Evolutionary conservation across 164 flowering plant species (phyloP).

Genomic region (Berberis thunbergii): DNA sequence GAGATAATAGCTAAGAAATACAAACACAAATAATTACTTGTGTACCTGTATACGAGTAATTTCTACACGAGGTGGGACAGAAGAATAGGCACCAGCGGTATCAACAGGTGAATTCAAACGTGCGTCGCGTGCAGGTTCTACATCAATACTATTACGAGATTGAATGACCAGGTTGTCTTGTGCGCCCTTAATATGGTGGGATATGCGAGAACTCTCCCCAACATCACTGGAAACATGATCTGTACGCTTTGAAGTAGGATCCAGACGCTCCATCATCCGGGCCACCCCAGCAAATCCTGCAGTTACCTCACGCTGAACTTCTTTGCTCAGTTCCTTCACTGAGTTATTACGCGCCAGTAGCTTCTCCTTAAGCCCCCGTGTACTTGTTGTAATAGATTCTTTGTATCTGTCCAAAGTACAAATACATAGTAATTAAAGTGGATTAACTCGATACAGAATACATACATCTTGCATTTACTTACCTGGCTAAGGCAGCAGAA

Average conservation of each 20-base stretch:
- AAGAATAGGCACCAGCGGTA: slow-evolving; percentile 10
- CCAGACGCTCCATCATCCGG: slow-evolving; percentile 59
- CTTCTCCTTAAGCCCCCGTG: slow-evolving; percentile 62
- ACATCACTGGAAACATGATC: slow-evolving; percentile 19
- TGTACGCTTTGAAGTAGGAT: slow-evolving; percentile 35
- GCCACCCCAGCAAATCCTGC: slow-evolving; percentile 65
- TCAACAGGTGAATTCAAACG: slow-evolving; percentile 16
- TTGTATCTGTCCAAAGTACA: slow-evolving; percentile 37
- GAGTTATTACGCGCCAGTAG: slow-evolving; percentile 53
- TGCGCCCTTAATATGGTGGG: slow-evolving; percentile 26
- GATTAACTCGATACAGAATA: background rate
- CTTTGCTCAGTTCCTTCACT: slow-evolving; percentile 67
- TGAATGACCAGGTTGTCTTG: slow-evolving; percentile 11
- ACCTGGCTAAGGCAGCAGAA: slow-evolving; percentile 69
- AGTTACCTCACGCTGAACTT: slow-evolving; percentile 66
- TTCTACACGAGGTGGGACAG: slow-evolving; percentile 15
- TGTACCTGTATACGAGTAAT: slow-evolving; percentile 31
- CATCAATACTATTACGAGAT: slow-evolving; percentile 3
- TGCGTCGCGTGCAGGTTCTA: slow-evolving; percentile 13
- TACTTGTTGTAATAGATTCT: slow-evolving; percentile 61
- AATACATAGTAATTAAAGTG: background rate
- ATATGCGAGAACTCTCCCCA: slow-evolving; percentile 21
- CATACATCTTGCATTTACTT: slow-evolving; percentile 6
- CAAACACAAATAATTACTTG: background rate
- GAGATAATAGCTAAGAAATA: background rate